Base-by-base conservation (phyloP, 2,329 filamentous ascomycete genomes). In the Cryphonectria parasitica region DNA sequence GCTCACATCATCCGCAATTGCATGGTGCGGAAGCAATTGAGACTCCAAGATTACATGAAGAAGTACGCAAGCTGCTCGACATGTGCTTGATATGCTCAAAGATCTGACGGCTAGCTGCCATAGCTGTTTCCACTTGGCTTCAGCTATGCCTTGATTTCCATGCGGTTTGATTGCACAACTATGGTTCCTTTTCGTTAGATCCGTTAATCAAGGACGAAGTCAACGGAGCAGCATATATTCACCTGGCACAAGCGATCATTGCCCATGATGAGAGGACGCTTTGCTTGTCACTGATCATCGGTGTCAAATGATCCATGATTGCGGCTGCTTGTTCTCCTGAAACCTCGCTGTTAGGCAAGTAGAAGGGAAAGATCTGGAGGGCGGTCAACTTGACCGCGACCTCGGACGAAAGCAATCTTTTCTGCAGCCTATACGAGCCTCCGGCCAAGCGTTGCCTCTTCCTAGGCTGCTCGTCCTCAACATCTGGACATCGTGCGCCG, bases 221-320 rank as follows among this genome's bases (percentile, higher is more conserved):
- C 28, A 69, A 52, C 17, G 71, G 64, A n/a, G 49, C 10, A 54
- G 28, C n/a, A 19, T 3, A 54, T 34, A 80, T 86, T 77, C 82
- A 95, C 93, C 92, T 93, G 73, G 93, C 85, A 77, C 94, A 89
- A n/a, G 90, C 91, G 67, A 98, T 79, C 83, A 97, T 89, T 25
- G 94, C 91, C 96, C 96, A 99, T 0, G 90, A 93, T 10, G 90
- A 88, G 56, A 91, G 83, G 11, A 81, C 79, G 19, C 82, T 81
- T 74, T 91, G 90, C 75, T 97, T 95, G 76, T 96, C 92, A 13
- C 88, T 85, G 60, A 92, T 88, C 67, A 87, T 84, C 15, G 82
- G 79, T 22, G 85, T 81, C 22, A 97, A 81, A 60, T 87, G 85
- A 11, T 85, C 83, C 2, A 96, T 77, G 4, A 91, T 78, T 0